These are phyloP conservation scores for Pholiota adiposa DNA, from an alignment of 1,284 basidiomycete genomes.

Conservation along the genomic window DNA sequence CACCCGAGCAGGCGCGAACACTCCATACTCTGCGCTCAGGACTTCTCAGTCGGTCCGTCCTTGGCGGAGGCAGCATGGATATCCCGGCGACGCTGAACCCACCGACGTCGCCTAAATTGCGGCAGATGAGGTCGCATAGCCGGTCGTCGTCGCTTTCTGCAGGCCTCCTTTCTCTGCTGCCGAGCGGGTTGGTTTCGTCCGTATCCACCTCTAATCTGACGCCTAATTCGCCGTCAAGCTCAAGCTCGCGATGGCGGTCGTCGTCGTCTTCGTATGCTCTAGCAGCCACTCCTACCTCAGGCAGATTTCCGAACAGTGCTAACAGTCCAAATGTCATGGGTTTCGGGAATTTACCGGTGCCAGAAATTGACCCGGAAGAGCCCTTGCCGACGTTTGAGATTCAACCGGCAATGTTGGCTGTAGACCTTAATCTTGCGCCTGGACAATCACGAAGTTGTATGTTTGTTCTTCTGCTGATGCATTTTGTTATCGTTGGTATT, in stretches of 20 bases:
- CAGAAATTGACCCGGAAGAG: conserved; percentile 62
- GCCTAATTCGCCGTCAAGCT: conserved; percentile 7
- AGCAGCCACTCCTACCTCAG: conserved; percentile 14
- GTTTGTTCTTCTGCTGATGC: conserved; percentile 34
- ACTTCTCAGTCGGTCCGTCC: conserved; percentile 51
- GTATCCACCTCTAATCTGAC: conserved; percentile 16
- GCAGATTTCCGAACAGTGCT: conserved; percentile 15
- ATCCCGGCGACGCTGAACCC: conserved; percentile 54
- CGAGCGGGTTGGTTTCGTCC: conserved; percentile 36
- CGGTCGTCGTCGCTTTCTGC: conserved; percentile 58
- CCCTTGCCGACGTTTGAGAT: conserved; percentile 82
- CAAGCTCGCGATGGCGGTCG: conserved; percentile 16
- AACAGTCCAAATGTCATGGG: conserved; percentile 25
- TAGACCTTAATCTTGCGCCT: conserved; percentile 77
- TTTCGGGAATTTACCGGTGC: conserved; percentile 32
- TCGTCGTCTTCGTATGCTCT: conserved; percentile 12
- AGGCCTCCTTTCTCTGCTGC: conserved; percentile 59
- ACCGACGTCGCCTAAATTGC: conserved; percentile 26
- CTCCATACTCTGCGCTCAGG: conserved; percentile 52
- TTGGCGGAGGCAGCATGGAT: conserved; percentile 81
- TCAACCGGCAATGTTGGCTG: conserved; percentile 83
- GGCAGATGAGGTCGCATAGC: conserved; percentile 43
- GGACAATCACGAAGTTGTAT: conserved; percentile 84
- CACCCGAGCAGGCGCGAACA: conserved; percentile 44
- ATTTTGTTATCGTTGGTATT: conserved; percentile 6